Conservation (phyloP, 306 rosid species). For the Cajanus cajan region DNA sequence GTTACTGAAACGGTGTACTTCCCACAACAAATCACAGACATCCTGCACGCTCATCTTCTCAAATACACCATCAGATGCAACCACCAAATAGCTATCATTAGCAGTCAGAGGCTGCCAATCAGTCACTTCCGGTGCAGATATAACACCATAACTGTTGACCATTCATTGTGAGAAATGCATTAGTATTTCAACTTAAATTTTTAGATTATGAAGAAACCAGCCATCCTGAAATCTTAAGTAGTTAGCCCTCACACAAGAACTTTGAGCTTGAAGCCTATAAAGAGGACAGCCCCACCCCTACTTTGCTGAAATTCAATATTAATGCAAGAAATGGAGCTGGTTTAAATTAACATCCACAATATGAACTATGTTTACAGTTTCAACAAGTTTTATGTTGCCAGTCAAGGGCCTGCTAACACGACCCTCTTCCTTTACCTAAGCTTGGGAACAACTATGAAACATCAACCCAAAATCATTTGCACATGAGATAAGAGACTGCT, state of each 20-base stretch:
- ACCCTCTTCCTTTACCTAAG: neutral
- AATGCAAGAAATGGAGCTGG: neutral
- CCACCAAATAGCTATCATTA: conserved; percentile 94
- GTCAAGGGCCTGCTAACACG: neutral
- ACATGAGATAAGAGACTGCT: neutral
- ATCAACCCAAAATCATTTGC: neutral
- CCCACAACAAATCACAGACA: conserved; percentile 94
- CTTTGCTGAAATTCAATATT: conserved; percentile 19
- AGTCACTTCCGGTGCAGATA: conserved; percentile 90
- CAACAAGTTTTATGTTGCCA: neutral
- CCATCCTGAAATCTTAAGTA: conserved; percentile 16
- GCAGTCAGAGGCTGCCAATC: conserved; percentile 83
- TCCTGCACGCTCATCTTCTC: conserved; percentile 85
- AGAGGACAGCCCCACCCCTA: conserved; percentile 1
- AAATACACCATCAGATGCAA: conserved; percentile 91
- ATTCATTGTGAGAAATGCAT: conserved; percentile 33
- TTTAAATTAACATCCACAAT: neutral
- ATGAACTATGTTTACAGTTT: neutral
- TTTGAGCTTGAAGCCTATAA: neutral
- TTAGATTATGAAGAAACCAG: conserved; percentile 26
- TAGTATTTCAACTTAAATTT: conserved; percentile 29
- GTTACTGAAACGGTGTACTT: conserved; percentile 43
- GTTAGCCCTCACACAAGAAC: neutral
- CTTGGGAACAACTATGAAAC: neutral
- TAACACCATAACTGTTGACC: conserved; percentile 72